Conservation (phyloP, 495 filamentous ascomycete species). For the Penicillium samsonianum region DNA sequence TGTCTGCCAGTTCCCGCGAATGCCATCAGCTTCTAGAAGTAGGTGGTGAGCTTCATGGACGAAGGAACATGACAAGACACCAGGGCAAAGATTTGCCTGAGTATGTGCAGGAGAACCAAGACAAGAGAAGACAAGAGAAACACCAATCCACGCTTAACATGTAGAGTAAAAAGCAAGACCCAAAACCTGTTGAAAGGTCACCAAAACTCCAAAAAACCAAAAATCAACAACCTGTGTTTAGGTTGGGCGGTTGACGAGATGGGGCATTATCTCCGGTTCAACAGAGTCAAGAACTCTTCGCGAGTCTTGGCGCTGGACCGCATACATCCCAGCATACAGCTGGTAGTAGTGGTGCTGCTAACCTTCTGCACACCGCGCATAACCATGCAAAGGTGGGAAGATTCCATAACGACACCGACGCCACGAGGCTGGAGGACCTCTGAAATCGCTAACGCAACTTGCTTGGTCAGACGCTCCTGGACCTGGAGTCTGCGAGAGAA, state of each 20-base stretch:
- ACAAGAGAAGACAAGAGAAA: constrained; percentile 8
- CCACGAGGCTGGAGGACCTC: constrained; percentile 88
- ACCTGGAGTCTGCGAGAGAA: constrained; percentile 91
- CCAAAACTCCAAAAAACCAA: constrained; percentile 44
- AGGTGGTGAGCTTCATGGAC: not conserved
- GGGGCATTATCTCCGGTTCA: constrained; percentile 58
- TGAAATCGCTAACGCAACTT: constrained; percentile 90
- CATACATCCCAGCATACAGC: constrained; percentile 94
- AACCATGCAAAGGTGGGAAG: constrained; percentile 97
- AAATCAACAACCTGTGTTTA: constrained; percentile 5
- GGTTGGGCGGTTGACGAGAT: not conserved
- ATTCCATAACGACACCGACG: constrained; percentile 96
- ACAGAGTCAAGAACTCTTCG: constrained; percentile 87
- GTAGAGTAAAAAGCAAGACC: constrained; percentile 12
- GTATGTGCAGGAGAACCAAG: constrained; percentile 20
- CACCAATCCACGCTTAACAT: constrained; percentile 16
- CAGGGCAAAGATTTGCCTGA: constrained; percentile 7
- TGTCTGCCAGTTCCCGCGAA: not conserved
- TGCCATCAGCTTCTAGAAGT: not conserved
- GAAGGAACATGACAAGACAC: constrained; percentile 4
- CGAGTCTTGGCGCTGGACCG: constrained; percentile 88
- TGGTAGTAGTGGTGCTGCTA: constrained; percentile 82
- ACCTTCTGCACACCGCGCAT: constrained; percentile 95
- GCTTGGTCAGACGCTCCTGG: constrained; percentile 92
- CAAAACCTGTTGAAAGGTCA: constrained; percentile 43